These are phyloP conservation scores for Rutstroemia sp. DNA, from an alignment of 2,329 filamentous ascomycete genomes.

Conservation along the genomic window DNA sequence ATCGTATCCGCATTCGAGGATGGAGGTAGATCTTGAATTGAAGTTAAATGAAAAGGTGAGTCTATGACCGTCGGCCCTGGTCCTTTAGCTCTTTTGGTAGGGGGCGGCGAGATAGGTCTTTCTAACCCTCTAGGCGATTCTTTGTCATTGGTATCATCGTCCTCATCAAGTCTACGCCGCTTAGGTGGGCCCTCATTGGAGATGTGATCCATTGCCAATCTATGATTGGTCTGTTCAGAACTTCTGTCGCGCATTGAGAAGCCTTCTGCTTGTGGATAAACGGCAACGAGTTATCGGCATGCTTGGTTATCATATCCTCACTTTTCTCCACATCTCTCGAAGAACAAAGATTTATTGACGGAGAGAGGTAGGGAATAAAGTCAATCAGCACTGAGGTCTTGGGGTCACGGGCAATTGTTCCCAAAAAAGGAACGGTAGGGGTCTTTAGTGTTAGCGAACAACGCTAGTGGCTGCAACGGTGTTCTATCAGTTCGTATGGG, in stretches of 20 bases:
- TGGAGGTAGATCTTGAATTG: constrained; percentile 44
- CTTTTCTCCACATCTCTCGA: background rate
- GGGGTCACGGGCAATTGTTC: background rate
- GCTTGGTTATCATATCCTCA: background rate
- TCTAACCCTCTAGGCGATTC: constrained; percentile 5
- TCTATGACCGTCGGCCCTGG: constrained; percentile 12
- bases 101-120: constrained; percentile 26
- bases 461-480: constrained; percentile 6
- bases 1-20: constrained; percentile 49
- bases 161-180: constrained; percentile 17
- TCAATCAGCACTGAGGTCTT: background rate
- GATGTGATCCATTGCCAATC: constrained; percentile 15
- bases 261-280: background rate
- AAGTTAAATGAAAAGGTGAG: constrained; percentile 54
- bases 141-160: background rate
- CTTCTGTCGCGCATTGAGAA: background rate
- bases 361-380: too few species aligned
- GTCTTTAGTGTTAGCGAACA: background rate
- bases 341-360: background rate
- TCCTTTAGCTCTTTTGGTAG: constrained; percentile 12
- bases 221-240: background rate
- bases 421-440: constrained; percentile 1
- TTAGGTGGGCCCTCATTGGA: constrained; percentile 20
- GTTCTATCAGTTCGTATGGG: constrained; percentile 6
- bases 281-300: too few species aligned